phyloP scores from a whole-genome alignment of 306 rosid species.

The Trifolium dubium region DNA sequence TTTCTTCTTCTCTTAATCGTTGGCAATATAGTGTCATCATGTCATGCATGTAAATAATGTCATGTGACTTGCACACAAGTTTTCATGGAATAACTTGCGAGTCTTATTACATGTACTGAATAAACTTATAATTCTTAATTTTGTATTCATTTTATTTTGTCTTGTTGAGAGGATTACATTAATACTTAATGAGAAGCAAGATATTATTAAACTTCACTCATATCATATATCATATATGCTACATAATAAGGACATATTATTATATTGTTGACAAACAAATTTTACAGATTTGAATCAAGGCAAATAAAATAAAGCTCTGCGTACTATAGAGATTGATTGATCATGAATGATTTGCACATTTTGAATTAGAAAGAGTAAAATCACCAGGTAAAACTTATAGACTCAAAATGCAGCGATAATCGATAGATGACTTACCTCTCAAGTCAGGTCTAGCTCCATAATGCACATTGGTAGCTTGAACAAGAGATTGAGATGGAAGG shows the following conservation, averaged over 20 bases:
- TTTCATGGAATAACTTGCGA: no score
- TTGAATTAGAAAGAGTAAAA: neutral
- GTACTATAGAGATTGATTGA: neutral
- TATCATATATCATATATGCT: neutral
- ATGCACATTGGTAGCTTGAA: slow-evolving; percentile 56
- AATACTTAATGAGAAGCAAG: neutral
- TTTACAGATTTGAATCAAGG: neutral
- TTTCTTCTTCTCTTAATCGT: no score
- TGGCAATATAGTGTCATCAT: no score
- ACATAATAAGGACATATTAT: neutral
- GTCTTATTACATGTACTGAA: no score
- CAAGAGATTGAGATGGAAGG: slow-evolving; percentile 57
- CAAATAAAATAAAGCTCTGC: neutral
- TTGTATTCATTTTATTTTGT: neutral
- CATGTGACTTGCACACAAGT: no score
- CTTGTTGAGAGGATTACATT: slow-evolving; percentile 18
- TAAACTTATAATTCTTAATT: neutral
- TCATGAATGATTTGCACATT: neutral
- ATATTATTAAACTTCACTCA: slow-evolving; percentile 11
- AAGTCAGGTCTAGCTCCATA: slow-evolving; percentile 78
- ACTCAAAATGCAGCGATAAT: slow-evolving; percentile 73
- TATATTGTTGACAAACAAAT: slow-evolving; percentile 12
- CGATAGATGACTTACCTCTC: slow-evolving; percentile 52
- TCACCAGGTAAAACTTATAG: slow-evolving; percentile 85
- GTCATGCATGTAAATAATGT: no score